phyloP scores from a whole-genome alignment of 345 rosid species.

The Populus tremula region DNA sequence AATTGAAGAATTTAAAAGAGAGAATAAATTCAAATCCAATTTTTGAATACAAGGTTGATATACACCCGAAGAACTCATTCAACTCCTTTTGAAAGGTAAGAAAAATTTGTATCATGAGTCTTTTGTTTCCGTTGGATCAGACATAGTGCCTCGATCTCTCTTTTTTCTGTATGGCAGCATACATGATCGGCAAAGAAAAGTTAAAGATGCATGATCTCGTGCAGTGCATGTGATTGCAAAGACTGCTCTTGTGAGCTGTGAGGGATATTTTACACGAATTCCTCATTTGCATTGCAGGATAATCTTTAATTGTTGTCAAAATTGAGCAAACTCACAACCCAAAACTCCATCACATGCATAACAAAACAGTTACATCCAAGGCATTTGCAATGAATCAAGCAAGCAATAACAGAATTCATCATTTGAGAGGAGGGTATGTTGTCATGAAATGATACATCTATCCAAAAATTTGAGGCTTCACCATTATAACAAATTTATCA shows the following conservation, averaged over 20 bases:
- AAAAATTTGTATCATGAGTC: background rate
- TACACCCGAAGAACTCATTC: background rate
- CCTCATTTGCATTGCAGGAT: background rate
- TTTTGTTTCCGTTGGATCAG: background rate
- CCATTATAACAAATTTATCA: background rate
- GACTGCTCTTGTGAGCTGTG: background rate
- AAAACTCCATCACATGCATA: background rate
- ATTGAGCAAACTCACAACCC: background rate
- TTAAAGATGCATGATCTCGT: background rate
- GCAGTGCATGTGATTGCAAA: background rate
- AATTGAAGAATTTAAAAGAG: no score
- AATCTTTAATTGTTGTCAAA: background rate
- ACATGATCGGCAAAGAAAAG: background rate
- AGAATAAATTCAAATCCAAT: no score
- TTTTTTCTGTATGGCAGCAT: background rate
- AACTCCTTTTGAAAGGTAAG: background rate
- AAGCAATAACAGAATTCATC: no score
- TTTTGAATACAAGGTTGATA: no score
- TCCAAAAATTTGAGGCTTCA: background rate
- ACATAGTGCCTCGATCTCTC: background rate
- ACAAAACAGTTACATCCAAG: background rate
- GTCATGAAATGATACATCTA: background rate
- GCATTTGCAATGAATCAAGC: background rate
- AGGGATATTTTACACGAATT: background rate
- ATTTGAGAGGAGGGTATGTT: background rate